Base-by-base conservation (phyloP, 306 rosid species). In the Adenanthera pavonina region DNA sequence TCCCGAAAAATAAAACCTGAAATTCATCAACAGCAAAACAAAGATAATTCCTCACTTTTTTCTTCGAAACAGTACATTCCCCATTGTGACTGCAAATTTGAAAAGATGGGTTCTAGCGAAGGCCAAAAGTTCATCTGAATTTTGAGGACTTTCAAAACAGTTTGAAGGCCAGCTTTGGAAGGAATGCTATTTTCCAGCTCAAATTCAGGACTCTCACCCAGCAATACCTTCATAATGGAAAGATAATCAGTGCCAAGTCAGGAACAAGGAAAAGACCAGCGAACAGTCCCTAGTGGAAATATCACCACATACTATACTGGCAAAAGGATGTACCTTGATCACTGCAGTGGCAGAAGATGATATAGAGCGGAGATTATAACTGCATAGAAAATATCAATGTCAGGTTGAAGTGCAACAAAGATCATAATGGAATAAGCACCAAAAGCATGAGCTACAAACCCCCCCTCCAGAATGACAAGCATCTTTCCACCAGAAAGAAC, bases 381-480 rank as follows among this genome's bases (percentile, higher is more conserved):
- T 95, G 98, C 90, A 85, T 82, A 10, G 40, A 82, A 78, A 83
- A 69, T 15, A 76, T 73, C 49, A 54, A 79, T 66, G 74, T 89
- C 83, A 84, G 60, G 74, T 53, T 35, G 8, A 72, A 78, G 80
- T 3, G 44, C 34, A 76, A 83, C 59, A 61, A 40, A 69, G 17
- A 86, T 69, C 17, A 40, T 52, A 40, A 49, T 54, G 77, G 19
- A 75, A 76, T 74, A 56, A 71, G 79, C 52, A 83, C 25, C 68
- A 82, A 87, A 83, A 82, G 85, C 71, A 65, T 75, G 71, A 89
- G 83, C 53, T 67, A 89, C 99, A 76, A 64, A 95, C 99, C 98
- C 98, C 84, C 98, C 99, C 92, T 92, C 98, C 46, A 95, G 98
- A 87, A 93, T 92, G 77, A 95, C 98, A 72, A 95, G 96, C 90